These are phyloP conservation scores for Herpetomonas tarakana DNA, from an alignment of 208 protist genomes.

Conservation along the genomic window DNA sequence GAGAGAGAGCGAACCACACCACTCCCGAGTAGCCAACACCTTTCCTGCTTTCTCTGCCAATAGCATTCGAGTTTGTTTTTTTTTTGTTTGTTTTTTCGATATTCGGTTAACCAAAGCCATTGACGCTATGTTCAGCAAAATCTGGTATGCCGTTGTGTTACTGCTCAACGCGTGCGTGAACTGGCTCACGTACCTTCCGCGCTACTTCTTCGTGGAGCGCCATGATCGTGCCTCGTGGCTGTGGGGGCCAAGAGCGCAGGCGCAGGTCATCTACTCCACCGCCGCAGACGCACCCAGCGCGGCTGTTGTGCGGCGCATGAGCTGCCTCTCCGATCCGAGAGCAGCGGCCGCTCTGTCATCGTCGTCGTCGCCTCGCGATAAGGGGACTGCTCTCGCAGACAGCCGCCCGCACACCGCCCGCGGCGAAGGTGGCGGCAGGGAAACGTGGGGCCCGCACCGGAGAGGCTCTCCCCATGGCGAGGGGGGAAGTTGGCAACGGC, in stretches of 20 bases:
- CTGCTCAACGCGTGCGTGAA: conserved; percentile 2
- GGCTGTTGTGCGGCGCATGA: conserved; percentile 12
- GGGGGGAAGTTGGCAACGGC: too few species aligned
- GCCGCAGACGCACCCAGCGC: neutral
- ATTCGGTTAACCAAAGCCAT: neutral
- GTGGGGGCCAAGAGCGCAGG: conserved; percentile 17
- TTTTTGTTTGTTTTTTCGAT: conserved; percentile 4
- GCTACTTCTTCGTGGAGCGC: conserved; percentile 19
- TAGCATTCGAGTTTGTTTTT: neutral
- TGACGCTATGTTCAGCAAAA: neutral
- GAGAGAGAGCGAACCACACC: too few species aligned
- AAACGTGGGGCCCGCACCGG: too few species aligned
- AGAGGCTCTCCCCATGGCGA: too few species aligned
- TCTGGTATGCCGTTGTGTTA: conserved; percentile 8
- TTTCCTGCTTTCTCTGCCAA: neutral
- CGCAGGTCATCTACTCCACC: conserved; percentile 8
- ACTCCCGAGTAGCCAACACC: too few species aligned
- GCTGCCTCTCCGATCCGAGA: conserved; percentile 6
- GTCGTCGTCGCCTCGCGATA: neutral
- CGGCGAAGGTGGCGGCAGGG: too few species aligned
- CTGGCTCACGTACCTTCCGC: conserved; percentile 14
- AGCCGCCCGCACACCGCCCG: too few species aligned
- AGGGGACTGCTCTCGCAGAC: too few species aligned
- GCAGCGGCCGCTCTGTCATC: too few species aligned
- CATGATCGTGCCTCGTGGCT: conserved; percentile 8